Evolutionary conservation across 768 basidiomycete genomes (phyloP).

Genomic region (Psilocybe tampanensis): DNA sequence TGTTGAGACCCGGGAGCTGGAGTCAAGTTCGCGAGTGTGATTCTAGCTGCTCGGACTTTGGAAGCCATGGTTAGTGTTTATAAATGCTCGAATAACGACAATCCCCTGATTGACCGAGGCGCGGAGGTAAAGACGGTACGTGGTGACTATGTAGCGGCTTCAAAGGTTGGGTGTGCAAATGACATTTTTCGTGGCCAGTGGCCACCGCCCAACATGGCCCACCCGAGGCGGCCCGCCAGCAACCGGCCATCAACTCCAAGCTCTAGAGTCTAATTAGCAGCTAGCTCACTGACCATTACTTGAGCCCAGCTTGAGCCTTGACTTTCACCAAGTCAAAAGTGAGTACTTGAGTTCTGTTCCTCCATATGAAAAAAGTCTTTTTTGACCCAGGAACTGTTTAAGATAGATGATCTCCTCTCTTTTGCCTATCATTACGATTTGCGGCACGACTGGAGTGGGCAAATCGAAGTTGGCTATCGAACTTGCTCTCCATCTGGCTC

Average conservation of each 20-base stretch:
- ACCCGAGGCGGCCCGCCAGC: neutral
- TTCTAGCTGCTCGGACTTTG: slow-evolving; percentile 37
- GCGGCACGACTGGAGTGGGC: slow-evolving; percentile 95
- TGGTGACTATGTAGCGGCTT: no score
- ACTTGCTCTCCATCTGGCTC: slow-evolving; percentile 65
- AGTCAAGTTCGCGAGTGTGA: slow-evolving; percentile 71
- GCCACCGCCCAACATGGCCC: slow-evolving; percentile 10
- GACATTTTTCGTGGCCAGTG: neutral
- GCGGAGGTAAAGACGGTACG: no score
- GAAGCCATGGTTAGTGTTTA: slow-evolving; percentile 33
- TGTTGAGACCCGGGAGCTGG: slow-evolving; percentile 74
- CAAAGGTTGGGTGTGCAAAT: no score
- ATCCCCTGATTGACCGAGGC: no score
- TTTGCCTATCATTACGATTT: slow-evolving; percentile 78
- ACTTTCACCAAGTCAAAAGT: no score
- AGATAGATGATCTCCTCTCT: slow-evolving; percentile 36
- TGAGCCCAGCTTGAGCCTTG: no score
- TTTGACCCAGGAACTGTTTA: neutral
- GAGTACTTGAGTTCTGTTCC: no score
- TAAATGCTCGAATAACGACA: neutral
- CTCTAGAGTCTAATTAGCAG: no score
- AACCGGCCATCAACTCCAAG: no score
- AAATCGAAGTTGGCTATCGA: slow-evolving; percentile 93
- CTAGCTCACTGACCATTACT: no score
- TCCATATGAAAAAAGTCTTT: neutral